A percentile compares a stretch with the other conserved stretches of the same genome.
These are phyloP conservation scores for Xerocomellus amylosporus DNA, from an alignment of 768 basidiomycete species.

Conservation along the genomic window DNA sequence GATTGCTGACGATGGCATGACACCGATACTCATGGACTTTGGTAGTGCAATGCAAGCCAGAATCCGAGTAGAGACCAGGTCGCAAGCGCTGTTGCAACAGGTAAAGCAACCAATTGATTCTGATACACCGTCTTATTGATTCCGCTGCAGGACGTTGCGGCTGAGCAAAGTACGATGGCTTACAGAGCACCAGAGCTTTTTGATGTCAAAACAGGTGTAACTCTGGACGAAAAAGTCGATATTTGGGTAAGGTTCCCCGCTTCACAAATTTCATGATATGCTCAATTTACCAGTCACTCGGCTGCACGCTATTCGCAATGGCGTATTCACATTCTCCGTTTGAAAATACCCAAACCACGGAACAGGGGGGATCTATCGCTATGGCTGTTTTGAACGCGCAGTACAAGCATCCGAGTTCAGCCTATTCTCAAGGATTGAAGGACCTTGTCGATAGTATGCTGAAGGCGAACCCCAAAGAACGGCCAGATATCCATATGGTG, in stretches of 20 bases:
- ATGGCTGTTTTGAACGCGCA: conserved; percentile 96
- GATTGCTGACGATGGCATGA: conserved; percentile 84
- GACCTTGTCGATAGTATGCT: conserved; percentile 84
- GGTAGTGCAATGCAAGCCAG: conserved; percentile 89
- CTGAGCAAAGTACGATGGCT: conserved; percentile 98
- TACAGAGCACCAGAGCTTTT: conserved; percentile 97
- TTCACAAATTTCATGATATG: background rate
- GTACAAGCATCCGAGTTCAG: conserved; percentile 83
- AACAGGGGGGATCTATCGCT: conserved; percentile 94
- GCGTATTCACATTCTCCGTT: conserved; percentile 97
- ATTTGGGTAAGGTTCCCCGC: conserved; percentile 70
- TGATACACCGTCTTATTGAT: background rate
- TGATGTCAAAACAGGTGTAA: conserved; percentile 89
- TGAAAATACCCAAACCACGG: conserved; percentile 86
- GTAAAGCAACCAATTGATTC: conserved; percentile 36
- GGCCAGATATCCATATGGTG: conserved; percentile 87
- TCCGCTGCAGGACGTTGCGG: conserved; percentile 76
- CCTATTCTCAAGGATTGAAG: conserved; percentile 82
- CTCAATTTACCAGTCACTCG: conserved; percentile 68
- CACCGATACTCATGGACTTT: conserved; percentile 97
- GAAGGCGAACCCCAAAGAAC: conserved; percentile 72
- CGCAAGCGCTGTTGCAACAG: conserved; percentile 88
- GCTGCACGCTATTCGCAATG: conserved; percentile 91
- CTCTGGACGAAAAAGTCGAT: conserved; percentile 91
- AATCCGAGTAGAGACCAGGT: conserved; percentile 74